These are phyloP conservation scores for Rhizodiscina lignyota DNA, from an alignment of 495 filamentous ascomycete species.

Conservation along the genomic window DNA sequence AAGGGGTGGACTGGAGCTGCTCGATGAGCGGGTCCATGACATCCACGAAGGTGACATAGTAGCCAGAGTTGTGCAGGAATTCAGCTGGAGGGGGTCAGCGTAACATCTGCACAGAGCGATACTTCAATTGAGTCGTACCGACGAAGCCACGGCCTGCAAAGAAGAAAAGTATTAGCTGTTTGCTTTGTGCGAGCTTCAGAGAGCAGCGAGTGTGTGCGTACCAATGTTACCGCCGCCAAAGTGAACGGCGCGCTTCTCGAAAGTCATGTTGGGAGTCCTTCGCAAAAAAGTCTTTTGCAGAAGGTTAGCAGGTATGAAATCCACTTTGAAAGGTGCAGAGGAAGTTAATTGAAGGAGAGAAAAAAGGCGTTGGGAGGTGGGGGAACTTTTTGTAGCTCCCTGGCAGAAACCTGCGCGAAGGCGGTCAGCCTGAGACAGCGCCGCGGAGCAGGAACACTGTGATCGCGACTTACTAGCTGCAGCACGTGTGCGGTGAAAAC, in stretches of 20 bases:
- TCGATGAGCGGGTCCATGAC: slow-evolving; percentile 70
- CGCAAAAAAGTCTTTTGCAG: too few species aligned
- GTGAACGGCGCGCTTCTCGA: slow-evolving; percentile 65
- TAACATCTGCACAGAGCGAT: not conserved
- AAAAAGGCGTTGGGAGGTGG: too few species aligned
- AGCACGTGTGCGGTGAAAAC: too few species aligned
- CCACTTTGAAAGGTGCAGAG: too few species aligned
- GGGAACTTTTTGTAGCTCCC: too few species aligned
- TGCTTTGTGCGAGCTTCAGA: not conserved
- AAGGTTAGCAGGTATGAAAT: too few species aligned
- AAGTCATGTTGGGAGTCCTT: slow-evolving; percentile 18
- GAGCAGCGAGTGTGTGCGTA: too few species aligned
- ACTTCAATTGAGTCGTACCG: slow-evolving; percentile 28
- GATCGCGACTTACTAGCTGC: too few species aligned
- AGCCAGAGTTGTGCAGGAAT: slow-evolving; percentile 73
- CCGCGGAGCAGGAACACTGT: too few species aligned
- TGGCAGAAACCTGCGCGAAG: too few species aligned
- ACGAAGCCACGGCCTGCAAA: slow-evolving; percentile 36
- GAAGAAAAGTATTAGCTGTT: slow-evolving; percentile 2
- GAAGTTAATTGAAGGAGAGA: too few species aligned
- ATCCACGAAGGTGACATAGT: slow-evolving; percentile 90
- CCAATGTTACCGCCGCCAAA: slow-evolving; percentile 93
- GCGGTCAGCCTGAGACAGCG: too few species aligned
- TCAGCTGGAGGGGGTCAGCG: slow-evolving; percentile 46
- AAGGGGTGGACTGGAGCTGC: slow-evolving; percentile 49